Evolutionary conservation across 345 rosid genomes (phyloP), one percentile per base, ranked within the genome.

Genomic region (Linum lewisii): DNA sequence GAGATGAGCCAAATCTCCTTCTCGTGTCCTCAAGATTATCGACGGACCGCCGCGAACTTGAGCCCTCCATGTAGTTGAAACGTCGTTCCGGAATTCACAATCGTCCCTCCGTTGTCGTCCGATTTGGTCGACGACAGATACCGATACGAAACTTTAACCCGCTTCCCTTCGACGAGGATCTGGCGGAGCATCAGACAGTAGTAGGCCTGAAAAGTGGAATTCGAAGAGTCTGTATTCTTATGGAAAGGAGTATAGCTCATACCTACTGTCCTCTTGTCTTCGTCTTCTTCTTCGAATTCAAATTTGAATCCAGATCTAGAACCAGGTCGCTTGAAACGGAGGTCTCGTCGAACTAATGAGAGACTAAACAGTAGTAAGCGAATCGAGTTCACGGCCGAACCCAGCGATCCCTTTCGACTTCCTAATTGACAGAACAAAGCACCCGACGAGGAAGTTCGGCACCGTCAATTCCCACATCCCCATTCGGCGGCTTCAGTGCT

Each of bases 351-450:
- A 79, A 86, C 5, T 71, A 69, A 24, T 84, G 90, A 2, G 98
- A 74, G 13, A 83, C 73, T 62, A 88, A 72, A 42, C 98, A 92
- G 66, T 92, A 86, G 98, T 96, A 11, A 92, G 71, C 24, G 98
- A 92, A 53, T 78, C 82, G 23, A 32, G 23, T 62, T 79, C 72
- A 19, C 96, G 86, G 16, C 98, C 98, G 60, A 92, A 92, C 63
- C 95, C 98, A 51, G 83, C 93, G 5, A 88, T 84, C 44, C 98
- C 98, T 26, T 88, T 90, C 10, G 98, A 96, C 66, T 83, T 90
- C 23, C 84, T 80, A 73, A n/a, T 68, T 2, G 96, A 88, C 51
- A 83, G 1, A 57, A 86, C 54, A 23, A 95, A 88, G 73, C 98
- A 92, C 5, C 98, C 98, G 52, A 78, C 83, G 1, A 86, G 72